Evolutionary conservation across 1,284 basidiomycete species (phyloP).

Genomic region (Cronartium ribicola): DNA sequence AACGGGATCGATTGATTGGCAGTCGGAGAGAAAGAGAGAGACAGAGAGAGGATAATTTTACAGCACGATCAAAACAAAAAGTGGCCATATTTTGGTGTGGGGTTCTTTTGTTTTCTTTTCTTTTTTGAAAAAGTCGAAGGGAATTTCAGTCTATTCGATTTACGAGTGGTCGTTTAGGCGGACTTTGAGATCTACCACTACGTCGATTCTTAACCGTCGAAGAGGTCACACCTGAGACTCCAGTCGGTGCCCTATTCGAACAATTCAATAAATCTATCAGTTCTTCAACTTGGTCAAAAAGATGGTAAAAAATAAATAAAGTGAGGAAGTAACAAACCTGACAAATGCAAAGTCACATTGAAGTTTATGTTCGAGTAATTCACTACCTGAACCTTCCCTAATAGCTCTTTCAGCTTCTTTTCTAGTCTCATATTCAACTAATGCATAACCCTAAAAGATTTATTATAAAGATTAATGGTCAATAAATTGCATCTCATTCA

Average conservation of each 20-base stretch:
- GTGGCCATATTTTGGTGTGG: neutral
- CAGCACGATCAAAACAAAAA: neutral
- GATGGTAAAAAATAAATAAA: slow-evolving; percentile 3
- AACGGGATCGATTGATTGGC: no score
- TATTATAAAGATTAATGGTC: neutral
- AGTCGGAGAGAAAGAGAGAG: neutral
- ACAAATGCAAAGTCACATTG: slow-evolving; percentile 95
- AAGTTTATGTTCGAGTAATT: slow-evolving; percentile 78
- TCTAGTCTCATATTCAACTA: slow-evolving; percentile 92
- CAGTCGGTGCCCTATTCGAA: slow-evolving; percentile 9
- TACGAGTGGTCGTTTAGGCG: slow-evolving; percentile 23
- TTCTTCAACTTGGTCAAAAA: slow-evolving; percentile 33
- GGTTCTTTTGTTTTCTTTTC: neutral
- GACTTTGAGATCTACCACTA: slow-evolving; percentile 42
- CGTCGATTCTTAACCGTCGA: slow-evolving; percentile 24
- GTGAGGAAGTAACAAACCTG: slow-evolving; percentile 60
- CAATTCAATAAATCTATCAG: neutral
- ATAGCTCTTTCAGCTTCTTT: slow-evolving; percentile 89
- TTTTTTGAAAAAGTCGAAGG: neutral
- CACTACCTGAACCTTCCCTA: slow-evolving; percentile 71
- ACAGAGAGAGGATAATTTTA: neutral
- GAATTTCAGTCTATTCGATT: slow-evolving; percentile 37
- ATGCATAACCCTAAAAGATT: slow-evolving; percentile 73
- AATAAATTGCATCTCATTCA: neutral
- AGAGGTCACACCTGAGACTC: slow-evolving; percentile 8